Evolutionary conservation across 345 rosid genomes (phyloP).

Genomic region (Carallia pectinifolia): DNA sequence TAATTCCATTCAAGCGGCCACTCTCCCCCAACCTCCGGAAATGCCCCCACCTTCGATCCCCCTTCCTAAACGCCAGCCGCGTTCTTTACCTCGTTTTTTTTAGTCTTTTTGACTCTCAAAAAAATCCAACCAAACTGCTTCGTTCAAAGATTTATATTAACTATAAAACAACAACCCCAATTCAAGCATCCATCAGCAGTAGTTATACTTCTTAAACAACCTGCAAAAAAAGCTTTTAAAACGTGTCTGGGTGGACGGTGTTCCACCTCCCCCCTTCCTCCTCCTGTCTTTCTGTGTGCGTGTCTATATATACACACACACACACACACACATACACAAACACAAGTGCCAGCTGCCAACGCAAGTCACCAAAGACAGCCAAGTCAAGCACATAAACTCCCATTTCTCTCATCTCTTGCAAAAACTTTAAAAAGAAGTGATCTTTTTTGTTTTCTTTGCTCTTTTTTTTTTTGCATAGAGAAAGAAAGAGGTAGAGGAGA

Average conservation of each 20-base stretch:
- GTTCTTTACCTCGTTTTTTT: too few relatives aligned
- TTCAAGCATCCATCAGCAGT: background rate
- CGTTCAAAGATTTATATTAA: too few relatives aligned
- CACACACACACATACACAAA: too few relatives aligned
- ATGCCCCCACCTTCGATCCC: too few relatives aligned
- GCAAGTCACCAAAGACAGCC: conserved; percentile 5
- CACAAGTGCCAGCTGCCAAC: background rate
- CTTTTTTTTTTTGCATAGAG: background rate
- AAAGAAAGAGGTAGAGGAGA: background rate
- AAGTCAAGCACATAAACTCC: background rate
- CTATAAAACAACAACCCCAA: background rate
- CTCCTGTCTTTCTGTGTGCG: background rate
- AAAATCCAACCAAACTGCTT: too few relatives aligned
- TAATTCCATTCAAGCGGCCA: too few relatives aligned
- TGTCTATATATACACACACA: background rate
- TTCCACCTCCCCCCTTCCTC: background rate
- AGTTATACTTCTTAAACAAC: background rate
- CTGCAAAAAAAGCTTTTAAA: conserved; percentile 31
- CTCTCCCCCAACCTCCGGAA: too few relatives aligned
- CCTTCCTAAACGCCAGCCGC: too few relatives aligned
- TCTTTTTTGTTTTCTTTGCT: too few relatives aligned
- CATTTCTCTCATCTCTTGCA: conserved; percentile 5
- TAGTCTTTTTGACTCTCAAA: too few relatives aligned
- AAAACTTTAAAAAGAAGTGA: background rate
- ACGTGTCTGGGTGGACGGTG: conserved; percentile 71